Evolutionary conservation across 2,329 filamentous ascomycete species (phyloP).

Genomic region (Fusarium bulbicola): DNA sequence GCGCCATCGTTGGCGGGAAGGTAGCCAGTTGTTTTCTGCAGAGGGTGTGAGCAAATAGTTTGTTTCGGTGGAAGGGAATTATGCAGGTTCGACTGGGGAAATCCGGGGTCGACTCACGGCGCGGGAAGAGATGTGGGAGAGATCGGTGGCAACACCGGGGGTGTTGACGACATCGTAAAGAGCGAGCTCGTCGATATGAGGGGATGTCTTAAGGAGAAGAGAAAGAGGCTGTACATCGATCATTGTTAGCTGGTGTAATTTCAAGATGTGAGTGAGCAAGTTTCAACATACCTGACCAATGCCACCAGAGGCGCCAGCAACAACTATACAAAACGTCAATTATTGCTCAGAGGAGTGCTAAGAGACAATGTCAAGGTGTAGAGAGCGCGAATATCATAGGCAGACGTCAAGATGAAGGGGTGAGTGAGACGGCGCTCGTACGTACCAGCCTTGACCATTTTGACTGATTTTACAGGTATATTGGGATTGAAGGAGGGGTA

Average conservation of each 20-base stretch:
- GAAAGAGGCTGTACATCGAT: constrained; percentile 78
- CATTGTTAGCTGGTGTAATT: constrained; percentile 20
- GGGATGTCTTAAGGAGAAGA: constrained; percentile 90
- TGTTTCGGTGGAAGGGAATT: constrained; percentile 38
- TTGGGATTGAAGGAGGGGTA: constrained; percentile 5
- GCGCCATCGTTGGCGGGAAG: constrained; percentile 87
- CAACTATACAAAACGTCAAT: constrained; percentile 58
- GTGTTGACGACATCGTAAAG: constrained; percentile 99
- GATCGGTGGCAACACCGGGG: constrained; percentile 92
- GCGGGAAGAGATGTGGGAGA: constrained; percentile 94
- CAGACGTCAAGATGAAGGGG: constrained; percentile 29
- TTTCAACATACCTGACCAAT: constrained; percentile 85
- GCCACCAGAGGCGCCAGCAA: constrained; percentile 96
- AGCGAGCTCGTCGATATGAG: constrained; percentile 88
- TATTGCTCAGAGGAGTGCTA: neutral
- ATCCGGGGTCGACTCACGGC: constrained; percentile 64
- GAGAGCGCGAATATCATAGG: neutral
- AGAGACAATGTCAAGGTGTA: neutral
- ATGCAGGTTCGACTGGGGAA: constrained; percentile 16
- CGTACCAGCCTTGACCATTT: constrained; percentile 71
- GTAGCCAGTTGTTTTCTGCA: constrained; percentile 84
- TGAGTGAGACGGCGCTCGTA: constrained; percentile 30
- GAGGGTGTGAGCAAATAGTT: constrained; percentile 44
- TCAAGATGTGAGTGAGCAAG: neutral
- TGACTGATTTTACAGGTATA: constrained; percentile 40